A percentile compares a stretch with the other conserved stretches of the same genome.
Conservation (phyloP, 257 asterid species). For the Ilex asprella region DNA sequence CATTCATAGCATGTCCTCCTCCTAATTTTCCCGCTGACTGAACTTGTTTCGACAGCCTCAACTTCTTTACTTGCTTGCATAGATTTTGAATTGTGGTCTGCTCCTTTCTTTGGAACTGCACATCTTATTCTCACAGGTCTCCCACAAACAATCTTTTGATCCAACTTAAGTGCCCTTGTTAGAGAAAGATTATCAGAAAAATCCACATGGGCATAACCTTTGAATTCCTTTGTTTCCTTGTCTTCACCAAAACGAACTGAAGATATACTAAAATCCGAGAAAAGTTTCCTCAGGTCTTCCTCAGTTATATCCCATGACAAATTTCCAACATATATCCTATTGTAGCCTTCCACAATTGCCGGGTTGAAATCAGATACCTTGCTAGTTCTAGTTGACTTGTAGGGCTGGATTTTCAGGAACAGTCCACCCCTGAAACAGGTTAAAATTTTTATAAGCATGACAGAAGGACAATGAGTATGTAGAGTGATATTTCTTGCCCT, state of each 20-base stretch:
- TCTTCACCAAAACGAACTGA: conserved; percentile 81
- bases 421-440: conserved; percentile 71
- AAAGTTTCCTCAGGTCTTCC: conserved; percentile 56
- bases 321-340: conserved; percentile 80
- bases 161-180: conserved; percentile 58
- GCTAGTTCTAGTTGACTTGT: conserved; percentile 44
- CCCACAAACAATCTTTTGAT: conserved; percentile 64
- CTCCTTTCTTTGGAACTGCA: conserved; percentile 62
- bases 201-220: conserved; percentile 84
- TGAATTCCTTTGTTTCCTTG: conserved; percentile 80
- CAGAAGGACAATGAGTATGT: not conserved
- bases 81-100: conserved; percentile 19
- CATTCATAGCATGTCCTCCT: conserved; percentile 83
- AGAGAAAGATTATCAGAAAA: conserved; percentile 58
- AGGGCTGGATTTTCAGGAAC: conserved; percentile 75
- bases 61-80: conserved; percentile 16
- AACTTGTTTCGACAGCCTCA: conserved; percentile 14
- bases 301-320: conserved; percentile 84
- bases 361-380: conserved; percentile 60
- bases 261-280: conserved; percentile 45
- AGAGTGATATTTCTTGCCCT: conserved; percentile 14
- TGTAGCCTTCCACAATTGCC: conserved; percentile 60
- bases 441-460: not conserved
- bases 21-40: conserved; percentile 60
- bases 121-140: conserved; percentile 73